Conservation (phyloP, 768 basidiomycete genomes). For the Rhizopogon salebrosus region DNA sequence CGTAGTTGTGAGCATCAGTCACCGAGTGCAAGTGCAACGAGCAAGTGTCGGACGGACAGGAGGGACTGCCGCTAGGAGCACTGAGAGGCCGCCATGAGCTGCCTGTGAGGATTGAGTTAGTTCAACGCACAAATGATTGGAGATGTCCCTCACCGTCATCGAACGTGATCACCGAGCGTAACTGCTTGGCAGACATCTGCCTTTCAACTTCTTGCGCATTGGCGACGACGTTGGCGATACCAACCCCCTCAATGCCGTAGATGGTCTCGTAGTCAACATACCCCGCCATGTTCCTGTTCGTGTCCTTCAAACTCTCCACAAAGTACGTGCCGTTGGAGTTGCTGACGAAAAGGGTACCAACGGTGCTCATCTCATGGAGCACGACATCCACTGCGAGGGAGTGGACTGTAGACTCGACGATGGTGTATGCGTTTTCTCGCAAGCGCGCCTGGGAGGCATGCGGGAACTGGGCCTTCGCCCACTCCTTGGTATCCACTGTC, state of each 20-base stretch:
- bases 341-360: slow-evolving; percentile 92
- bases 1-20: slow-evolving; percentile 88
- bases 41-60: slow-evolving; percentile 53
- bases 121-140: neutral
- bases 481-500: slow-evolving; percentile 72
- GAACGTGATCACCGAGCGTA: slow-evolving; percentile 82
- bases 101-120: slow-evolving; percentile 27
- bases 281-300: slow-evolving; percentile 83
- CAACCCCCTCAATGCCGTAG: slow-evolving; percentile 85
- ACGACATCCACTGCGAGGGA: slow-evolving; percentile 94
- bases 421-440: slow-evolving; percentile 91
- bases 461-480: slow-evolving; percentile 91
- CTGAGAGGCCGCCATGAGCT: slow-evolving; percentile 74
- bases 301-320: slow-evolving; percentile 84
- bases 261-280: slow-evolving; percentile 92
- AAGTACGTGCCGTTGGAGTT: slow-evolving; percentile 97
- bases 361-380: slow-evolving; percentile 51
- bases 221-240: slow-evolving; percentile 80
- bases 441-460: slow-evolving; percentile 77
- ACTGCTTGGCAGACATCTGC: slow-evolving; percentile 58
- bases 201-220: slow-evolving; percentile 84
- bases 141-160: slow-evolving; percentile 58
- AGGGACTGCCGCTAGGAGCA: slow-evolving; percentile 47
- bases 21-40: slow-evolving; percentile 92
- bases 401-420: slow-evolving; percentile 90